Conservation (phyloP, 176 grass and related monocot species). For the Alopecurus myosuroides region DNA sequence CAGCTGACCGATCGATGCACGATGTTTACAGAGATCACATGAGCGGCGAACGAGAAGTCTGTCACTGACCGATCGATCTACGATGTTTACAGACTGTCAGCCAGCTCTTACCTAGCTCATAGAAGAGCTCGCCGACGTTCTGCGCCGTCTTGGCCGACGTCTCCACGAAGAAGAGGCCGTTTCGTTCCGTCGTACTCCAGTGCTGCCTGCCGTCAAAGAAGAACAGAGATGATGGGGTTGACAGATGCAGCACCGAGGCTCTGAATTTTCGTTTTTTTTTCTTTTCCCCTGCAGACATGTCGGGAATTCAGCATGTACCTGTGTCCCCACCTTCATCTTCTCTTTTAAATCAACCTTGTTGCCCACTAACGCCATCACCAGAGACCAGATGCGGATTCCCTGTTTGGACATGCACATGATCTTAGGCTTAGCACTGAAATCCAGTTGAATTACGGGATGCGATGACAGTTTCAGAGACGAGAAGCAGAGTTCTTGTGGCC, state of each 20-base stretch:
- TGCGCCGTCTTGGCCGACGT: slow-evolving; percentile 19
- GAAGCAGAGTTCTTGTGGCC: background rate
- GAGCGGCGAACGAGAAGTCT: background rate
- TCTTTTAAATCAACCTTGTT: slow-evolving; percentile 73
- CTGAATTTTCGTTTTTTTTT: background rate
- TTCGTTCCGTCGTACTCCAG: slow-evolving; percentile 58
- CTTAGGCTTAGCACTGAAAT: background rate
- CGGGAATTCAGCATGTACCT: slow-evolving; percentile 22
- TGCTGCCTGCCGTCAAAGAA: slow-evolving; percentile 22
- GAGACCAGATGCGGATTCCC: slow-evolving; percentile 68
- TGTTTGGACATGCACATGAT: background rate
- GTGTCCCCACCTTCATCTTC: slow-evolving; percentile 59
- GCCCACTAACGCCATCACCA: slow-evolving; percentile 64
- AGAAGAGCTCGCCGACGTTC: slow-evolving; percentile 46
- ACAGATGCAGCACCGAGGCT: background rate
- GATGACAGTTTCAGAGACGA: background rate
- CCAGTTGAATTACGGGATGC: background rate
- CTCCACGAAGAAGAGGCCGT: slow-evolving; percentile 67
- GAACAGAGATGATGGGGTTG: too few species aligned
- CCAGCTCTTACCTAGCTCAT: slow-evolving; percentile 18
- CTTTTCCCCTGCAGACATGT: background rate
- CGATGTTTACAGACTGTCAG: background rate
- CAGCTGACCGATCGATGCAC: background rate
- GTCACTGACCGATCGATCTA: background rate
- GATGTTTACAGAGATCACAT: background rate